These are phyloP conservation scores for Novymonas esmeraldas DNA, from an alignment of 208 protist genomes.

Conservation along the genomic window DNA sequence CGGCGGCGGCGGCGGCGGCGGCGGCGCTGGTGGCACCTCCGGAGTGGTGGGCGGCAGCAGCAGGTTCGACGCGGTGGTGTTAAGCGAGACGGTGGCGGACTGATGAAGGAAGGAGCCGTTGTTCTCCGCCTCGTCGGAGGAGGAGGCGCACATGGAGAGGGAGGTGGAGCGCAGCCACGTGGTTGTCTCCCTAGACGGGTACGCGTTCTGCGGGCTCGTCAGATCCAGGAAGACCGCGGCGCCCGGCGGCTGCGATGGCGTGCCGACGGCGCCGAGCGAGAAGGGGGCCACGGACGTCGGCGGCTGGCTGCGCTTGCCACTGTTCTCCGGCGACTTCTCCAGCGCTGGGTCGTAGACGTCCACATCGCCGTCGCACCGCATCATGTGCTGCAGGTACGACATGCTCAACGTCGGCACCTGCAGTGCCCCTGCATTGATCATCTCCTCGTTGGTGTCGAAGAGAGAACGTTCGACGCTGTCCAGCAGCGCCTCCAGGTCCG, in stretches of 20 bases:
- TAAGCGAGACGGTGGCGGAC: conserved; percentile 4
- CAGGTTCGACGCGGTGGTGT: neutral
- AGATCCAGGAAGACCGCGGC: neutral
- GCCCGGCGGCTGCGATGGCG: neutral
- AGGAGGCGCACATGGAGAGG: conserved; percentile 1
- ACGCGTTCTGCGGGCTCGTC: neutral
- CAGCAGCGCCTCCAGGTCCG: conserved; percentile 52
- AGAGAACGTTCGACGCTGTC: conserved; percentile 49
- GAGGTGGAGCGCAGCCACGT: conserved; percentile 5
- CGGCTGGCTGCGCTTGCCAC: conserved; percentile 3
- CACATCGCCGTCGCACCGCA: conserved; percentile 17
- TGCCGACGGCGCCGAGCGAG: conserved; percentile 5
- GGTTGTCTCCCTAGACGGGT: neutral
- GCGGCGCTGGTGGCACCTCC: neutral
- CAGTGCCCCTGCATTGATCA: conserved; percentile 41
- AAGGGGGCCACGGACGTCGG: conserved; percentile 3
- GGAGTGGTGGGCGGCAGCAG: conserved; percentile 3
- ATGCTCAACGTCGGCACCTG: conserved; percentile 13
- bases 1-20: neutral
- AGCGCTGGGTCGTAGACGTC: conserved; percentile 19
- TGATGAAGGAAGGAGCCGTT: neutral
- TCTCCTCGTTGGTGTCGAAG: conserved; percentile 54
- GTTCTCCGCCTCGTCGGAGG: neutral
- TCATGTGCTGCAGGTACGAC: conserved; percentile 20
- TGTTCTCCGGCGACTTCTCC: neutral